Base-by-base conservation (phyloP, 2,329 filamentous ascomycete species). In the Arthrobotrys musiformis region DNA sequence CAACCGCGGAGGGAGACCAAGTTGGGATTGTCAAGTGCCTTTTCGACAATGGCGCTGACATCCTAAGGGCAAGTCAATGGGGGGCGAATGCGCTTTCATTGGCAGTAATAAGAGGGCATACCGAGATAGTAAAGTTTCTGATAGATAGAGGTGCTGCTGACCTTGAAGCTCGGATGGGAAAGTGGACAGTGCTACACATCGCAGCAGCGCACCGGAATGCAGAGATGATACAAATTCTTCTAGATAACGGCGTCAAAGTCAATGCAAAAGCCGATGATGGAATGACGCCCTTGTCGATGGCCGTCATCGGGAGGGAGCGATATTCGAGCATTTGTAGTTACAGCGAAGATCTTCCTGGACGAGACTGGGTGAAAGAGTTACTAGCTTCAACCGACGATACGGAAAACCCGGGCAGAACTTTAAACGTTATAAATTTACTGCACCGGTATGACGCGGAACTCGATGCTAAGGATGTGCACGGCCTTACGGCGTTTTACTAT, bases 241-340 rank as follows among this genome's bases (percentile, higher is more conserved):
- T 62, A 2, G n/a, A 62, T 24, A 62, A 62, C 17, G 58, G 58
- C 13, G 58, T 35, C 11, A 46, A 19, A n/a, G n/a, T n/a, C n/a
- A n/a, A n/a, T n/a, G n/a, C n/a, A n/a, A n/a, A n/a, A n/a, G n/a
- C n/a, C n/a, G n/a, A n/a, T n/a, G n/a, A n/a, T n/a, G n/a, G n/a
- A n/a, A n/a, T n/a, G n/a, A n/a, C n/a, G n/a, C n/a, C n/a, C n/a
- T n/a, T n/a, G n/a, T n/a, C n/a, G n/a, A n/a, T n/a, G n/a, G n/a
- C n/a, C n/a, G n/a, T n/a, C n/a, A n/a, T n/a, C n/a, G n/a, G n/a
- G n/a, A n/a, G n/a, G n/a, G n/a, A n/a, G n/a, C n/a, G n/a, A n/a
- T n/a, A n/a, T n/a, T n/a, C n/a, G n/a, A n/a, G n/a, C n/a, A n/a
- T n/a, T n/a, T n/a, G n/a, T n/a, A n/a, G n/a, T n/a, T n/a, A n/a